A percentile compares a stretch with the other conserved stretches of the same genome.
These are phyloP conservation scores for Fonsecaea pedrosoi DNA, from an alignment of 2,329 filamentous ascomycete species.

Conservation along the genomic window DNA sequence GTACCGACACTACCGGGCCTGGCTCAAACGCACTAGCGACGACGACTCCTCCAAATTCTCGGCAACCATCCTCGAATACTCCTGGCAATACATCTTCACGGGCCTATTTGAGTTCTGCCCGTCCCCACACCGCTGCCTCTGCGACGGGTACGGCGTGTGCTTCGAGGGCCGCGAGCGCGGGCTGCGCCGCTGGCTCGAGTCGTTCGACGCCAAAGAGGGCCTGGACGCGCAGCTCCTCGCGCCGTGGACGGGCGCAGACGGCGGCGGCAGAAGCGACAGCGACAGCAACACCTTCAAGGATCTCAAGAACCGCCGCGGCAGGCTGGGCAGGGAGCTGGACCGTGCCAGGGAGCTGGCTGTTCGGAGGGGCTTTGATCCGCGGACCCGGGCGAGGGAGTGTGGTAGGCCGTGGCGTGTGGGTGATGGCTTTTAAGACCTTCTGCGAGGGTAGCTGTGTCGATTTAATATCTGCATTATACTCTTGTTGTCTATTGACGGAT, in stretches of 20 bases:
- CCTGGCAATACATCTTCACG: slow-evolving; percentile 69
- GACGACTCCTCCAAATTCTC: slow-evolving; percentile 63
- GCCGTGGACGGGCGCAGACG: slow-evolving; percentile 45
- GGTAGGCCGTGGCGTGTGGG: slow-evolving; percentile 63
- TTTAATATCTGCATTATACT: too few species aligned
- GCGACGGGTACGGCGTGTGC: slow-evolving; percentile 69
- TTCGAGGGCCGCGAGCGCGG: slow-evolving; percentile 59
- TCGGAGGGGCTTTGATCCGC: slow-evolving; percentile 59
- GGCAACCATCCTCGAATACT: slow-evolving; percentile 63
- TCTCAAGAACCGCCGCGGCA: slow-evolving; percentile 53
- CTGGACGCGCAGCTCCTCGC: slow-evolving; percentile 50
- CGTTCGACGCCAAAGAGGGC: slow-evolving; percentile 51
- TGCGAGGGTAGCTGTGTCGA: too few species aligned
- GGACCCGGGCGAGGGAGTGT: slow-evolving; percentile 58
- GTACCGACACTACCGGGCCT: slow-evolving; percentile 65
- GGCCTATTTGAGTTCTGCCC: slow-evolving; percentile 55
- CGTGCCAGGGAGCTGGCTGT: slow-evolving; percentile 53
- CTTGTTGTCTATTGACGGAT: not conserved
- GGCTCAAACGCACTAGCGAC: slow-evolving; percentile 64
- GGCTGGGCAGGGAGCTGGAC: slow-evolving; percentile 53
- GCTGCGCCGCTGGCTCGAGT: slow-evolving; percentile 56
- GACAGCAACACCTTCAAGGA: slow-evolving; percentile 44
- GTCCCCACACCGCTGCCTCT: slow-evolving; percentile 64
- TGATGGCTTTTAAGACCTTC: slow-evolving; percentile 55
- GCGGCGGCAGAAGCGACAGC: not conserved